phyloP scores from a whole-genome alignment of 176 grass and related monocot genomes.

The Metroxylon sagu region DNA sequence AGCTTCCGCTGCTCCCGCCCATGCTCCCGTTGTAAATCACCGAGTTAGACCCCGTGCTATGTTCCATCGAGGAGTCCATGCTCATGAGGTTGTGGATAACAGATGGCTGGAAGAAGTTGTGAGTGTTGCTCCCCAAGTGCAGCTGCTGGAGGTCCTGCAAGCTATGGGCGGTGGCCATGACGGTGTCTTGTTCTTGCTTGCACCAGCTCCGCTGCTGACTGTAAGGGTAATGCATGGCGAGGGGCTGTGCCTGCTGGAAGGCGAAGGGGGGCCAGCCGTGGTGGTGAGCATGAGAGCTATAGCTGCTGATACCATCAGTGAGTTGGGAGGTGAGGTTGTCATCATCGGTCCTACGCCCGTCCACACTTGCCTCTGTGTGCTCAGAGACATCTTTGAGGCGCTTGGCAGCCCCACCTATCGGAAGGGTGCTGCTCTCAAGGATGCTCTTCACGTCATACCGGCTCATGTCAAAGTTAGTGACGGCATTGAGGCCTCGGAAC shows the following conservation, averaged over 20 bases:
- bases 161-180: constrained; percentile 54
- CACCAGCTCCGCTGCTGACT: constrained; percentile 42
- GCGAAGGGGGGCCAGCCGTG: constrained; percentile 56
- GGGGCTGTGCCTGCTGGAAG: constrained; percentile 28
- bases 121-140: constrained; percentile 26
- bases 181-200: constrained; percentile 58
- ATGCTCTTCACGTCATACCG: constrained; percentile 84
- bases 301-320: constrained; percentile 9
- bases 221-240: constrained; percentile 43
- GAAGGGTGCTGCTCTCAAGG: constrained; percentile 55
- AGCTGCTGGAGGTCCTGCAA: constrained; percentile 56
- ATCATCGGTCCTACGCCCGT: constrained; percentile 12
- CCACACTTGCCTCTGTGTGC: constrained; percentile 15
- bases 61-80: constrained; percentile 49
- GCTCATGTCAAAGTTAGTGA: constrained; percentile 90
- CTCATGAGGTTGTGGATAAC: constrained; percentile 27
- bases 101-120: constrained; percentile 51
- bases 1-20: constrained; percentile 20
- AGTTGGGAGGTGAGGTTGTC: constrained; percentile 28
- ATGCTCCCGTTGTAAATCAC: constrained; percentile 34
- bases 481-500: constrained; percentile 70
- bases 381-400: constrained; percentile 53
- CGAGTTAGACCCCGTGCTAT: constrained; percentile 65
- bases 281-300: constrained; percentile 18
- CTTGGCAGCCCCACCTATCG: constrained; percentile 58